Evolutionary conservation across 2,329 filamentous ascomycete genomes (phyloP).

Genomic region (Stagonosporopsis chrysanthemi): DNA sequence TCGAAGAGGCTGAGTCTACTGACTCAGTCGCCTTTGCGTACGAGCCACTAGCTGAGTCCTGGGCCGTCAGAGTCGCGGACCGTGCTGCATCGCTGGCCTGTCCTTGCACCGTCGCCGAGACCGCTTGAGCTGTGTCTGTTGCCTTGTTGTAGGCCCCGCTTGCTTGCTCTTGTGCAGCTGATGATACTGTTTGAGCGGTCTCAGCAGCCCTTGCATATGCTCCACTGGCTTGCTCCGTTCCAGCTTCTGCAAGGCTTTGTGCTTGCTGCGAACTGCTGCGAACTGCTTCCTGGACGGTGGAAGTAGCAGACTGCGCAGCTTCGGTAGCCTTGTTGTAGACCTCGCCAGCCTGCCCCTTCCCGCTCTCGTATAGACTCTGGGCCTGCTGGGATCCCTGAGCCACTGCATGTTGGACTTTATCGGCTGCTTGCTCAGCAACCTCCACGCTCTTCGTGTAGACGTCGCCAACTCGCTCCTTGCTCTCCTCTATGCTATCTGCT

Average conservation of each 20-base stretch:
- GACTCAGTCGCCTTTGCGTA: constrained; percentile 26
- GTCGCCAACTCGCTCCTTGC: constrained; percentile 37
- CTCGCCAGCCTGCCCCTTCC: constrained; percentile 32
- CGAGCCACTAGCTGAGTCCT: constrained; percentile 26
- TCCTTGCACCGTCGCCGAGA: constrained; percentile 27
- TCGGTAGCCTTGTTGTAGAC: constrained; percentile 20
- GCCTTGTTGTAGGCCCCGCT: constrained; percentile 19
- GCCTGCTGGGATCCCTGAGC: constrained; percentile 38
- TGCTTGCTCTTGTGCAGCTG: constrained; percentile 28
- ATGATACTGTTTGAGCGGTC: constrained; percentile 19
- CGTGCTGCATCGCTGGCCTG: constrained; percentile 26
- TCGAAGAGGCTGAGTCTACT: constrained; percentile 27
- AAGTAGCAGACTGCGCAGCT: constrained; percentile 19
- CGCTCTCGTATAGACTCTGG: constrained; percentile 35
- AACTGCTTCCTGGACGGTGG: constrained; percentile 23
- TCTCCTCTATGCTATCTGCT: constrained; percentile 40
- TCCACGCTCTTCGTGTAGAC: constrained; percentile 36
- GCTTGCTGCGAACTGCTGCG: constrained; percentile 37
- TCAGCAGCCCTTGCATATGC: constrained; percentile 22
- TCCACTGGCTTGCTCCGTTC: constrained; percentile 27
- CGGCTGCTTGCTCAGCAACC: constrained; percentile 34
- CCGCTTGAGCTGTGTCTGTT: constrained; percentile 24
- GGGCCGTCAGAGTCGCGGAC: constrained; percentile 21
- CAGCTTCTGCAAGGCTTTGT: constrained; percentile 19
- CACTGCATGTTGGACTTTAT: constrained; percentile 36